Base-by-base conservation (phyloP, 805 yeast species). In the Hanseniaspora opuntiae region DNA sequence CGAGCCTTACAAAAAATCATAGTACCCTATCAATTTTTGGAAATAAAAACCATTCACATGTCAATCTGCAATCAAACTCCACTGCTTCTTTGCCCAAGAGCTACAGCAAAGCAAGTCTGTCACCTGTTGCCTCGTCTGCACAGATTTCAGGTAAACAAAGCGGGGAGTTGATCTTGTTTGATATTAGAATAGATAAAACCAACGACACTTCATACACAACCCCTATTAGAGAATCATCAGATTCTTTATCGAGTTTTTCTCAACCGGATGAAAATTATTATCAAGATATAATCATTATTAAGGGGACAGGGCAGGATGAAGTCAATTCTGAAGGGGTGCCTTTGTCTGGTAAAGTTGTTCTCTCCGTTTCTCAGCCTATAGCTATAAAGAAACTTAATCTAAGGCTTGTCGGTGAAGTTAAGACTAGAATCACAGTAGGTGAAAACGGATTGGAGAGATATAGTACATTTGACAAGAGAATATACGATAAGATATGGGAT, bases 401-500 rank as follows among this genome's bases (percentile, higher is more conserved):
- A 52, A 76, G 80, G 57, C 64, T 93, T 24, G 76, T 78, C 54
- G 86, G 89, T 2, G 81, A 81, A 1, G 63, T 88, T 53, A 74
- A 81, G 49, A 64, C 87, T 47, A 76, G 79, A 58, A 81, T 87
- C 78, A 74, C 75, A 0, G 87, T 84, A 52, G 76, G 79, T 0
- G 58, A 73, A 38, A 54, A 63, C 17, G 54, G 41, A 66, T 68
- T 54, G 62, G 71, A 28, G 69, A 75, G 62, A 78, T 81, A 22
- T 64, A 69, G 62, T 47, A 72, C 72, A 45, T 78, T 75, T 61
- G 84, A 81, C 53, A 79, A 76, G 59, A 72, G 77, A 41, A 65
- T 90, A 16, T 89, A 76, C 64, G 95, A 87, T 60, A 82, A 84
- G 63, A 73, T 70, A 41, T 86, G 95, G 96, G 87, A 83, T 58